Evolutionary conservation across 202 grass and related monocot species (phyloP).

Genomic region (Eragrostis tef): DNA sequence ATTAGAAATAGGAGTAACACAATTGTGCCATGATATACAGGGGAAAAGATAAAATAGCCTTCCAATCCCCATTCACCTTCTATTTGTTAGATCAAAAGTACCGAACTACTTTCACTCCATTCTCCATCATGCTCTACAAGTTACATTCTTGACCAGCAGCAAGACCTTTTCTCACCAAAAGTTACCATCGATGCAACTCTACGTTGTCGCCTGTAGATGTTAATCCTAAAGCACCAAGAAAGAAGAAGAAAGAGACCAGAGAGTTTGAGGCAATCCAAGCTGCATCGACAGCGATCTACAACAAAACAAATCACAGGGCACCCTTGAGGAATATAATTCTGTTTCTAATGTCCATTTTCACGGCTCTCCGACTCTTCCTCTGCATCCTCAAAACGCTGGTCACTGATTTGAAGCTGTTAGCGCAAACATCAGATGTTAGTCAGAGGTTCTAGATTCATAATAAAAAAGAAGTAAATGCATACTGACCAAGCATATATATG

Average conservation of each 20-base stretch:
- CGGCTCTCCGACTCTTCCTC: conserved; percentile 65
- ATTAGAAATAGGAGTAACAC: neutral
- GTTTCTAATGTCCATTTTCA: conserved; percentile 54
- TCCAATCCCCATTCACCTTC: conserved; percentile 29
- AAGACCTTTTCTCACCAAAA: conserved; percentile 85
- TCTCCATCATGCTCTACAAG: conserved; percentile 62
- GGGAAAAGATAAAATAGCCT: conserved; percentile 28
- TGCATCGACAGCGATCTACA: conserved; percentile 47
- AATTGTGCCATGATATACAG: conserved; percentile 25
- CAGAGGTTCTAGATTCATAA: neutral
- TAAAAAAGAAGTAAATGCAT: conserved; percentile 6
- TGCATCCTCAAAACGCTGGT: conserved; percentile 88
- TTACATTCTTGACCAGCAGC: conserved; percentile 99
- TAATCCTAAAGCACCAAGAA: conserved; percentile 46
- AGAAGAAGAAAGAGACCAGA: neutral
- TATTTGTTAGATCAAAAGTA: conserved; percentile 61
- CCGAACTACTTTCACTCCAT: conserved; percentile 34
- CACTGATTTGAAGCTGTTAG: conserved; percentile 80
- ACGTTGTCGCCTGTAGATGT: conserved; percentile 45
- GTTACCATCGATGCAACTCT: conserved; percentile 54
- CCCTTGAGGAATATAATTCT: conserved; percentile 28
- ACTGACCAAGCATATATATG: neutral
- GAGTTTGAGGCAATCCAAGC: conserved; percentile 47
- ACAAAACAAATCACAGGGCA: conserved; percentile 36
- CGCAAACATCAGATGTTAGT: conserved; percentile 18